A percentile compares a stretch with the other conserved stretches of the same genome.
phyloP scores from a whole-genome alignment of 345 rosid species.

The Crucihimalaya himalaica region DNA sequence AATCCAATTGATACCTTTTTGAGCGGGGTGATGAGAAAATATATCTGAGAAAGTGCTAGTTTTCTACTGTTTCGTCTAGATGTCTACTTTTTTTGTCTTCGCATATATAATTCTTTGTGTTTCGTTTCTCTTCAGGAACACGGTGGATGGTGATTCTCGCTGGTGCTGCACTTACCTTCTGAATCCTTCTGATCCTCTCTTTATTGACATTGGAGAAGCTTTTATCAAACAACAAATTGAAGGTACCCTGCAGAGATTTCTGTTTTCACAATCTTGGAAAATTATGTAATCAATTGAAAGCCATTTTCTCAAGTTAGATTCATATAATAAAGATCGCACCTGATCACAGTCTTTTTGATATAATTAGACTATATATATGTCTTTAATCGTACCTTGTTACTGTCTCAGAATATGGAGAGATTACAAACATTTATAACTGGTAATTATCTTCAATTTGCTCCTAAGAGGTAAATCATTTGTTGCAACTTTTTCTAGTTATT shows the following conservation, averaged over 20 bases:
- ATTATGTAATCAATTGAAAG: not conserved
- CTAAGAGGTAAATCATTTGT: not conserved
- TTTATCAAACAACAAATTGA: constrained; percentile 71
- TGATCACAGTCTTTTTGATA: constrained; percentile 10
- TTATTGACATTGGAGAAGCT: constrained; percentile 82
- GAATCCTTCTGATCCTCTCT: constrained; percentile 83
- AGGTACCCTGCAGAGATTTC: constrained; percentile 50
- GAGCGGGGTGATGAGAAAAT: not conserved
- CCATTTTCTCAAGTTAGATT: constrained; percentile 4
- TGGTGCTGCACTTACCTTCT: constrained; percentile 99
- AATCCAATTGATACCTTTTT: not conserved
- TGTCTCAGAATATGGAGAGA: constrained; percentile 88
- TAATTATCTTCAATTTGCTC: constrained; percentile 41
- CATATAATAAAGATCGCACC: constrained; percentile 9
- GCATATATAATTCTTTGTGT: not conserved
- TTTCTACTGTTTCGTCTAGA: not conserved
- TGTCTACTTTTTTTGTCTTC: too few species aligned
- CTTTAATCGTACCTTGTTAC: constrained; percentile 13
- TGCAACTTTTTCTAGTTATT: not conserved
- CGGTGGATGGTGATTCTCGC: constrained; percentile 75
- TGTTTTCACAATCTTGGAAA: constrained; percentile 4
- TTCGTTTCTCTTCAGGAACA: constrained; percentile 60
- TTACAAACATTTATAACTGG: constrained; percentile 96
- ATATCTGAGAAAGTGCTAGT: not conserved
- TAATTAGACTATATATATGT: constrained; percentile 3